Conservation (phyloP, 2,329 filamentous ascomycete species). For the Scytalidium lignicola region DNA sequence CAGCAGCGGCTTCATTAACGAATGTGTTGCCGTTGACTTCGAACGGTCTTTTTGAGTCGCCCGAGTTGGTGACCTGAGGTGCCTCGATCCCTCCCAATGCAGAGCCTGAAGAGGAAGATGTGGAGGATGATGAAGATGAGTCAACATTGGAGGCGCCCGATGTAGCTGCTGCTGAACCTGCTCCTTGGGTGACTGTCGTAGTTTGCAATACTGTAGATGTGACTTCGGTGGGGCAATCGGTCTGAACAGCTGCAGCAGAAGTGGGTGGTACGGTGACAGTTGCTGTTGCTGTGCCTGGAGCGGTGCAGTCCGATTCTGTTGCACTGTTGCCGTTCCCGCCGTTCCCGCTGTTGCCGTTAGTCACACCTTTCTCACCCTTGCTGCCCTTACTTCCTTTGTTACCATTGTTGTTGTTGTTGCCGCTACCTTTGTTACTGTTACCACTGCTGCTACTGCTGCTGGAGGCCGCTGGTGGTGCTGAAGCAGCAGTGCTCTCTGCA, state of each 20-base stretch:
- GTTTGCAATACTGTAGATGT: slow-evolving; percentile 5
- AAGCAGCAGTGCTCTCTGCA: background rate
- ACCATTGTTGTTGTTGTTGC: slow-evolving; percentile 2
- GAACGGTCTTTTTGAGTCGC: slow-evolving; percentile 47
- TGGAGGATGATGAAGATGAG: slow-evolving; percentile 1
- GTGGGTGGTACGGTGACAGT: slow-evolving; percentile 11
- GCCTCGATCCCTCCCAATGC: slow-evolving; percentile 43
- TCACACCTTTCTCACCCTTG: background rate
- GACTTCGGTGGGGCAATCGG: slow-evolving; percentile 9
- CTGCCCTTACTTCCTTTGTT: slow-evolving; percentile 4
- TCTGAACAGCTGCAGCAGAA: background rate
- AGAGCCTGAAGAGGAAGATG: slow-evolving; percentile 1
- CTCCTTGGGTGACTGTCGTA: slow-evolving; percentile 2
- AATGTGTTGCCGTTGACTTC: slow-evolving; percentile 52
- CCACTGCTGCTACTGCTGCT: background rate
- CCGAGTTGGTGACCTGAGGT: slow-evolving; percentile 44
- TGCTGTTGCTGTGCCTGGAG: slow-evolving; percentile 8
- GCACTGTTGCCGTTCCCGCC: too few species aligned
- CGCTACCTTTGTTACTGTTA: background rate
- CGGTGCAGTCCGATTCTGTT: background rate
- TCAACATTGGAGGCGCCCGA: background rate
- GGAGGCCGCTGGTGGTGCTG: background rate
- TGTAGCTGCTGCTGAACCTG: slow-evolving; percentile 3
- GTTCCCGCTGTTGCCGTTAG: slow-evolving; percentile 1
- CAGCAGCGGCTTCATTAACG: slow-evolving; percentile 47